Conservation (phyloP, 1,284 basidiomycete genomes). For the Xerocomus subilludens region DNA sequence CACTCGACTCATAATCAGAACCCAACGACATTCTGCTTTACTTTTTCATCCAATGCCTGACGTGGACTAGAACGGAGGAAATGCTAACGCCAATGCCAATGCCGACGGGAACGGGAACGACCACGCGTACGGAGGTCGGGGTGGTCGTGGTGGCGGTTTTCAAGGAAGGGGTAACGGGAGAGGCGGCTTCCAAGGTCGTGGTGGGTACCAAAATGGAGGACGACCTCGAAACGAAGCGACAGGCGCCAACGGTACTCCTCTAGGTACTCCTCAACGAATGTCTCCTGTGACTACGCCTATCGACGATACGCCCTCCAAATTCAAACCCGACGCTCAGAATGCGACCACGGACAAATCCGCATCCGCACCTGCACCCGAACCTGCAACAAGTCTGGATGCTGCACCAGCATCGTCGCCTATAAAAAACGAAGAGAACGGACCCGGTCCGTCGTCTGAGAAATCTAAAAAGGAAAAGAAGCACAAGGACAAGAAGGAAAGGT, state of each 20-base stretch:
- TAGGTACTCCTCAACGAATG: conserved; percentile 70
- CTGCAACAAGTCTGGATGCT: too few species aligned
- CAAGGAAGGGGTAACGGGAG: conserved; percentile 41
- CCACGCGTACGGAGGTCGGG: neutral
- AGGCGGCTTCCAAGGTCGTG: conserved; percentile 43
- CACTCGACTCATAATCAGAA: too few species aligned
- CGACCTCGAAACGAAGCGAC: conserved; percentile 57
- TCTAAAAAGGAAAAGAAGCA: conserved; percentile 20
- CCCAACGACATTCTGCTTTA: too few species aligned
- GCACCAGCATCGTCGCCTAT: neutral
- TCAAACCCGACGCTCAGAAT: conserved; percentile 19
- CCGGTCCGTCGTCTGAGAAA: conserved; percentile 19
- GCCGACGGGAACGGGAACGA: neutral
- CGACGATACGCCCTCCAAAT: too few species aligned
- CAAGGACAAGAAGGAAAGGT: conserved; percentile 48
- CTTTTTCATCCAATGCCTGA: too few species aligned
- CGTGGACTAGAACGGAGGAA: conserved; percentile 35
- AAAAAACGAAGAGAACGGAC: conserved; percentile 13
- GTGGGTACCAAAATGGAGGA: conserved; percentile 32
- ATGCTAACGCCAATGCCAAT: conserved; percentile 21
- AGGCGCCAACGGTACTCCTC: conserved; percentile 74
- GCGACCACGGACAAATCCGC: too few species aligned
- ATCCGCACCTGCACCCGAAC: too few species aligned
- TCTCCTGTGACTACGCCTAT: conserved; percentile 53
- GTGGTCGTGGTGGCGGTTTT: conserved; percentile 41